Percentiles rank a stretch among this genome's conserved stretches.
Conservation (phyloP, 177 flowering plant species). For the Tripterygium wilfordii region DNA sequence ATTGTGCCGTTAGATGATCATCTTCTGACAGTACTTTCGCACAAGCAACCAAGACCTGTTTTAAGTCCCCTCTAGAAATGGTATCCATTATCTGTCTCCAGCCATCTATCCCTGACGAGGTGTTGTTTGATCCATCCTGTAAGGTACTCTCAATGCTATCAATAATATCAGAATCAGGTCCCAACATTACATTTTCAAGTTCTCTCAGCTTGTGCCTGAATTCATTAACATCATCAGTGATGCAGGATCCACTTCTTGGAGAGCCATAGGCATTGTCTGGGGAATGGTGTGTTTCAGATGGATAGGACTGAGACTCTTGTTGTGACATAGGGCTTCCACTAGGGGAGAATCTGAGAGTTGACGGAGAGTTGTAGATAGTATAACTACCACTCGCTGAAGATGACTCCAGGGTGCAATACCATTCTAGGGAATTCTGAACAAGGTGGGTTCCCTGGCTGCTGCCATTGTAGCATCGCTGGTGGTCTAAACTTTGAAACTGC, state of each 20-base stretch:
- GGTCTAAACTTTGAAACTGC: constrained; percentile 26
- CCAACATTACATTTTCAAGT: constrained; percentile 42
- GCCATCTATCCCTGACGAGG: no score
- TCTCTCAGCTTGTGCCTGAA: constrained; percentile 63
- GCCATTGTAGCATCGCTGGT: constrained; percentile 15
- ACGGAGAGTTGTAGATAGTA: constrained; percentile 27
- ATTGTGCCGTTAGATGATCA: constrained; percentile 30
- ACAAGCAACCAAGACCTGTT: constrained; percentile 38
- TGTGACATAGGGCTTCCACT: constrained; percentile 57
- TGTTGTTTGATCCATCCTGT: constrained; percentile 9
- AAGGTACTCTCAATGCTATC: constrained; percentile 31
- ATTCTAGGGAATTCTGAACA: constrained; percentile 13
- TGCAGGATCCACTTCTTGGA: constrained; percentile 47
- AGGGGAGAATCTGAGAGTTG: constrained; percentile 45
- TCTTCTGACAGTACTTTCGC: constrained; percentile 45
- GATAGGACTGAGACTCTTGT: constrained; percentile 47
- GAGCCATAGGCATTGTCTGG: constrained; percentile 48
- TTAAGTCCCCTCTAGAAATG: constrained; percentile 32
- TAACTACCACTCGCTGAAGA: constrained; percentile 33
- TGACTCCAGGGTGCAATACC: constrained; percentile 61
- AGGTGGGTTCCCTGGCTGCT: constrained; percentile 20
- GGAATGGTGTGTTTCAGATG: constrained; percentile 32
- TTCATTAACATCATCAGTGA: constrained; percentile 53
- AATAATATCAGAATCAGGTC: constrained; percentile 48
- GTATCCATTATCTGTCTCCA: constrained; percentile 29